Base-by-base conservation (phyloP, 495 filamentous ascomycete genomes). In the Neurospora sp. region DNA sequence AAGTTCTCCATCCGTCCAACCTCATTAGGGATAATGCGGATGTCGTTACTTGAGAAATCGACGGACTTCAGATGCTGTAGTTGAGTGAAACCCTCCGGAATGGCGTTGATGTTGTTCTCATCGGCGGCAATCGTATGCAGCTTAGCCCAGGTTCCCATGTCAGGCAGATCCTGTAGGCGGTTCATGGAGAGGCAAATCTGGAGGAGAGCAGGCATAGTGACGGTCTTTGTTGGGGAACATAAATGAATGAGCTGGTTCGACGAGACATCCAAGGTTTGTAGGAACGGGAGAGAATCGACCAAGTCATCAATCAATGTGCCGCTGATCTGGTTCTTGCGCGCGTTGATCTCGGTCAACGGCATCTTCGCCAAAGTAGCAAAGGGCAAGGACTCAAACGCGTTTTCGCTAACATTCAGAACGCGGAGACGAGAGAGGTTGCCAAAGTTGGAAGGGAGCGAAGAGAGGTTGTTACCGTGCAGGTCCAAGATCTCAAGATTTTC, bases 31-130 rank as follows among this genome's bases (percentile, higher is more conserved):
- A 99, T 77, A 24, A 87, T 82, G 8, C 87, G 89, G 19, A 99
- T 86, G 73, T 93, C 88, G 79, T 99, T 99, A 66, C 89, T 90
- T 9, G 92, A 92, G 73, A 98, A 89, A 79, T 97, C 92, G 21
- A 91, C 90, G 40, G 88, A 91, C 74, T 88, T 89, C 40, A 99
- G 76, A 42, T 86, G 89, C 31, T 86, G 79, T 34, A 97, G 86
- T 5, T 81, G 81, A 2, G 87, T 84, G 72, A 99, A 90, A 2
- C 94, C 94, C 37, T 88, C 84, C 0, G 96, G 96, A 45, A 98
- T 81, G 10, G 85, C 85, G 15, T 88, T 82, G 28, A 99, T 86
- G 72, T 85, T 89, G 79, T 99, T 99, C 75, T 93, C 92, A 73
- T 93, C 92, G 1, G 91, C 92, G 3, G 89, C 85, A 9, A 99